These are phyloP conservation scores for Marasmius fiardii DNA, from an alignment of 1,284 basidiomycete genomes.

Conservation along the genomic window DNA sequence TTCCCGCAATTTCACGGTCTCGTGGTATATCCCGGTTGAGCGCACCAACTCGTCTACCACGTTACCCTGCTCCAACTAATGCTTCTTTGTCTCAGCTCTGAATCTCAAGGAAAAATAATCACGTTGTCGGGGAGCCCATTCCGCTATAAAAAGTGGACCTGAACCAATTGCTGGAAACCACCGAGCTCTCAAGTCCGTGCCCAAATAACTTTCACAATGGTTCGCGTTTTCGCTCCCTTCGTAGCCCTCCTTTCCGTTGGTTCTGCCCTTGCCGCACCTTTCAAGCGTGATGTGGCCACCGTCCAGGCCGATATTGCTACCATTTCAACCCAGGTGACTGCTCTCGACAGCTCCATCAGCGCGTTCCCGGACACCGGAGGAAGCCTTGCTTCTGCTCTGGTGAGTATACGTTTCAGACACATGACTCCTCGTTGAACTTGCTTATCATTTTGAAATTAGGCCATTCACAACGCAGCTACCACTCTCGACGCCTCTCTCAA, in stretches of 20 bases:
- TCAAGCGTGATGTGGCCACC: constrained; percentile 21
- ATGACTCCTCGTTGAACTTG: neutral
- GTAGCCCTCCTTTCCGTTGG: neutral
- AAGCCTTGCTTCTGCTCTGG: constrained; percentile 25
- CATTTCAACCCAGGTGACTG: constrained; percentile 24
- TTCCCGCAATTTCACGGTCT: too few relatives aligned
- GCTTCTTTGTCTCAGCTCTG: too few relatives aligned
- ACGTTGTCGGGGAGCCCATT: too few relatives aligned
- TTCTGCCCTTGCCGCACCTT: constrained; percentile 3
- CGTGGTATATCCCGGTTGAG: too few relatives aligned
- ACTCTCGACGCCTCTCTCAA: constrained; percentile 22
- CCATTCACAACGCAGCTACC: constrained; percentile 27
- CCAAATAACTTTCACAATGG: too few relatives aligned
- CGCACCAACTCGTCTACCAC: too few relatives aligned
- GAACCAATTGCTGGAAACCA: too few relatives aligned
- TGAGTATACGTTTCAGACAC: constrained; percentile 12
- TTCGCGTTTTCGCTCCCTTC: neutral
- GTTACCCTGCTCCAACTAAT: too few relatives aligned
- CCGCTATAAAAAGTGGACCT: too few relatives aligned
- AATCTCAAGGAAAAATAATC: too few relatives aligned
- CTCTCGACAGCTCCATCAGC: constrained; percentile 27
- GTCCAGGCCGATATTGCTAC: constrained; percentile 27
- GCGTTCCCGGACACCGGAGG: constrained; percentile 29
- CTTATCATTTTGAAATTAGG: constrained; percentile 15
- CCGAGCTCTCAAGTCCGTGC: too few relatives aligned